phyloP scores from a whole-genome alignment of 768 basidiomycete genomes.

The Chalciporus sphaerocephalus region DNA sequence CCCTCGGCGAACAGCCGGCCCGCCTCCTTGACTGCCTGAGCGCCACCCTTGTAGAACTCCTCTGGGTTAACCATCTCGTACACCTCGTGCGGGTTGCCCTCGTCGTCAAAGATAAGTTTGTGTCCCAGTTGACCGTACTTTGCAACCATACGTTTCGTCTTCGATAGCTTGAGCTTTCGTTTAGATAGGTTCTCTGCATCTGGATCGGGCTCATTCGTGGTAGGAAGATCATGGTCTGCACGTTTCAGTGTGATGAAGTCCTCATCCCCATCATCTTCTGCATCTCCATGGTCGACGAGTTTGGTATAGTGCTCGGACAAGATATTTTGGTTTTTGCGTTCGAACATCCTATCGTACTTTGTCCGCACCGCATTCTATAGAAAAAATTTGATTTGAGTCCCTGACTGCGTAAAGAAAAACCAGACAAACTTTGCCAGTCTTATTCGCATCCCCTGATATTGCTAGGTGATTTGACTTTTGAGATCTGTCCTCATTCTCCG shows the following conservation, averaged over 20 bases:
- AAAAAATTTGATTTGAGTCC: neutral
- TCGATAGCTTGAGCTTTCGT: constrained; percentile 73
- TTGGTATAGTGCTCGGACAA: constrained; percentile 87
- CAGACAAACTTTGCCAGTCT: constrained; percentile 40
- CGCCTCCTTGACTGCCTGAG: constrained; percentile 60
- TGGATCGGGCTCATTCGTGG: constrained; percentile 30
- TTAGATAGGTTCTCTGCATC: constrained; percentile 66
- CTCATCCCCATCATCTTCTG: constrained; percentile 52
- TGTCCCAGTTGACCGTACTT: constrained; percentile 55
- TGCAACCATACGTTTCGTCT: constrained; percentile 67
- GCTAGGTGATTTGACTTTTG: neutral
- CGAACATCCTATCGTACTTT: constrained; percentile 98
- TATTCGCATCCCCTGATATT: constrained; percentile 13
- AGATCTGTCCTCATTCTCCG: constrained; percentile 14
- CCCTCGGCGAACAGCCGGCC: constrained; percentile 66
- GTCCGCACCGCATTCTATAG: constrained; percentile 58
- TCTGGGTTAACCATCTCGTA: constrained; percentile 80
- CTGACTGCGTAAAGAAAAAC: neutral
- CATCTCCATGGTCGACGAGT: constrained; percentile 67
- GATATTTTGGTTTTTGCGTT: constrained; percentile 90
- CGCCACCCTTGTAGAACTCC: constrained; percentile 65
- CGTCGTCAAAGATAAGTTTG: constrained; percentile 89
- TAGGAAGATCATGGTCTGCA: constrained; percentile 71
- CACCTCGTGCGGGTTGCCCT: constrained; percentile 72
- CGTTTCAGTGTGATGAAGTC: constrained; percentile 92